Evolutionary conservation across 257 asterid genomes (phyloP).

Genomic region (Datura wrightii): DNA sequence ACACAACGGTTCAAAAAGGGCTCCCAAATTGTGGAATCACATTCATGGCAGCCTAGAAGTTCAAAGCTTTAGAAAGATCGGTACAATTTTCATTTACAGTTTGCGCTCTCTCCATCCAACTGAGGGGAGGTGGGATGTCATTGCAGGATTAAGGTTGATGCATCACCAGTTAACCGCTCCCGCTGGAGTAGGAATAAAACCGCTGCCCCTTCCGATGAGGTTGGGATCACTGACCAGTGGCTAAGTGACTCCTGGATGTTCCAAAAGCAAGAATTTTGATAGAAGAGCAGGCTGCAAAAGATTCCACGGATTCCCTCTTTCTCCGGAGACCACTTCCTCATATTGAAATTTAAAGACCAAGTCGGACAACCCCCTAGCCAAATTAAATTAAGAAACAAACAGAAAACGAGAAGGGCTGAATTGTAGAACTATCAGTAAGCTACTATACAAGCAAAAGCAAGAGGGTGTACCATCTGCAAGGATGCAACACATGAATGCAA

Average conservation of each 20-base stretch:
- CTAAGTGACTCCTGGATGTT: not conserved
- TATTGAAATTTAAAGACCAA: not conserved
- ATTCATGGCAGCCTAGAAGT: not conserved
- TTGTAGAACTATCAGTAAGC: not conserved
- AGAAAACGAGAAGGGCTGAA: not conserved
- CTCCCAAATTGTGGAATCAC: not conserved
- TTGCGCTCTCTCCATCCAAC: constrained; percentile 16
- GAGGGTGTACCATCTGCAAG: constrained; percentile 6
- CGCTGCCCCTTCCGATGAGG: not conserved
- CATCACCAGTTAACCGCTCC: not conserved
- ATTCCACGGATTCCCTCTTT: not conserved
- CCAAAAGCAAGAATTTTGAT: not conserved
- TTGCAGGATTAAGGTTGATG: not conserved
- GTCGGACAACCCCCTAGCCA: not conserved
- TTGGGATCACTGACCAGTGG: not conserved
- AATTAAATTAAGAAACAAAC: not conserved
- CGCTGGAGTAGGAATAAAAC: not conserved
- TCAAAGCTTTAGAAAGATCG: not conserved
- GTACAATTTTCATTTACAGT: constrained; percentile 5
- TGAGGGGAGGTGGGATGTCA: not conserved
- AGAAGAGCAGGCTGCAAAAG: not conserved
- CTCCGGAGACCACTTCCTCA: constrained; percentile 11
- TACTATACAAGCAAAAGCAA: constrained; percentile 2
- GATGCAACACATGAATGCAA: constrained; percentile 6
- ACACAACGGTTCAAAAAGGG: not conserved